Evolutionary conservation across 2,329 filamentous ascomycete species (phyloP), one percentile per base, ranked within the genome.

Genomic region (Phialophora tarda): DNA sequence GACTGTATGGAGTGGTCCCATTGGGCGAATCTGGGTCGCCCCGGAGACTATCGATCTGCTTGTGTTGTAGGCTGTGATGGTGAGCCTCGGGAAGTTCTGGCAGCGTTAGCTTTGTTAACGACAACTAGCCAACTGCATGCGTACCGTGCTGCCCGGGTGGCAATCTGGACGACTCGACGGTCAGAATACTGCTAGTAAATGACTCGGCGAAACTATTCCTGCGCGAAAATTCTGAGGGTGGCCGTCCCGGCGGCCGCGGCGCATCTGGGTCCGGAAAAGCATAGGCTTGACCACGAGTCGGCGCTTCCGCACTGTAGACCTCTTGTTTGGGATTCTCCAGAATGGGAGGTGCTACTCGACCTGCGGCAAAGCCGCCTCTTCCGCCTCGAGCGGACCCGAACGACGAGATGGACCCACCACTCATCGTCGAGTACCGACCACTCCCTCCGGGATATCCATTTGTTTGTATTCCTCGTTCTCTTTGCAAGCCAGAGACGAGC

Each of bases 141-240:
- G 69, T 76, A 82, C 81, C 81, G 68, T 82, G 81, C 70, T 83
- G 81, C 41, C 81, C 81, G 30, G 76, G 78, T 32, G 81, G 81
- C 59, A 82, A 73, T 14, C 80, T 77, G 11, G 77, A 75, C 53
- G 90, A 92, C 73, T 83, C 80, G 1, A 86, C 86, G 0, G 81
- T 82, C 66, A 81, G 80, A 21, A 82, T 73, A 69, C 81, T 82
- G 67, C 80, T 83, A 21, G 76, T 75, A 62, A 82, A 74, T 2
- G 81, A 83, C 59, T 82, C 80, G 11, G 81, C 80, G 21, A 78
- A 78, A 69, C 81, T 83, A 55, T 78, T 79, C 57, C 82, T 79
- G 12, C 81, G 77, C 24, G 80, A 81, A 64, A 81, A 79, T 1
- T 73, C 72, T 11, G 74, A 75, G n/a, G 72, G 69, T 28, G 56